Conservation (phyloP, 139 green algal genomes). For the Picochlorum sp. region DNA sequence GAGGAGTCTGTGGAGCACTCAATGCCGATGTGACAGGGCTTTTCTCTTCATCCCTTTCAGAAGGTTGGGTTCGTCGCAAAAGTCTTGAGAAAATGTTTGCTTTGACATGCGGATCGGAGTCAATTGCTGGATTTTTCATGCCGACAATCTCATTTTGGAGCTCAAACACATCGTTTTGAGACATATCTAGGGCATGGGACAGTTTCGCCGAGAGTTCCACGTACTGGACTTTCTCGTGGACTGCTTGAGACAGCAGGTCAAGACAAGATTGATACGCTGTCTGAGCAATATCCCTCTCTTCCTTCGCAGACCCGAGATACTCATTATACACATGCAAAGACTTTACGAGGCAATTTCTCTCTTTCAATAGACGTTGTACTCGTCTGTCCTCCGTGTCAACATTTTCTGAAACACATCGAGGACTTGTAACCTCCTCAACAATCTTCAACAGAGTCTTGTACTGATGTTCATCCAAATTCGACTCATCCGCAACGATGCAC, state of each 20-base stretch:
- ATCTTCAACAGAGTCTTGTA: not conserved
- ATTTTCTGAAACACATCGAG: not conserved
- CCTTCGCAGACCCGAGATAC: not conserved
- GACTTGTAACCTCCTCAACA: not conserved
- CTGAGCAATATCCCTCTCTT: constrained; percentile 1
- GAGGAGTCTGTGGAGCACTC: too few species aligned
- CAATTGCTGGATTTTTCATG: not conserved
- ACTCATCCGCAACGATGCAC: constrained; percentile 4
- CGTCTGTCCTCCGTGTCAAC: not conserved
- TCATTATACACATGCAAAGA: constrained; percentile 5
- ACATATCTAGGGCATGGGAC: constrained; percentile 4
- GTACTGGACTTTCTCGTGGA: constrained; percentile 11
- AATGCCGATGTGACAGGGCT: too few species aligned
- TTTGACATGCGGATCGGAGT: not conserved
- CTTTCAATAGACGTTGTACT: not conserved
- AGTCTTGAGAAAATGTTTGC: not conserved
- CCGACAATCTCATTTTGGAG: constrained; percentile 4
- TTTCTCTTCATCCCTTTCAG: too few species aligned
- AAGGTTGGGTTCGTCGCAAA: not conserved
- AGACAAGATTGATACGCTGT: not conserved
- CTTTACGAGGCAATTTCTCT: not conserved
- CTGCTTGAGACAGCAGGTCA: constrained; percentile 8
- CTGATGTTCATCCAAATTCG: constrained; percentile 3
- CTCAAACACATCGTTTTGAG: constrained; percentile 8
- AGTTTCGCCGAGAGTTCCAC: constrained; percentile 1